Percentiles rank a stretch among this genome's conserved stretches.
Conservation (phyloP, 495 filamentous ascomycete genomes). For the Hypoxylon lenormandii region DNA sequence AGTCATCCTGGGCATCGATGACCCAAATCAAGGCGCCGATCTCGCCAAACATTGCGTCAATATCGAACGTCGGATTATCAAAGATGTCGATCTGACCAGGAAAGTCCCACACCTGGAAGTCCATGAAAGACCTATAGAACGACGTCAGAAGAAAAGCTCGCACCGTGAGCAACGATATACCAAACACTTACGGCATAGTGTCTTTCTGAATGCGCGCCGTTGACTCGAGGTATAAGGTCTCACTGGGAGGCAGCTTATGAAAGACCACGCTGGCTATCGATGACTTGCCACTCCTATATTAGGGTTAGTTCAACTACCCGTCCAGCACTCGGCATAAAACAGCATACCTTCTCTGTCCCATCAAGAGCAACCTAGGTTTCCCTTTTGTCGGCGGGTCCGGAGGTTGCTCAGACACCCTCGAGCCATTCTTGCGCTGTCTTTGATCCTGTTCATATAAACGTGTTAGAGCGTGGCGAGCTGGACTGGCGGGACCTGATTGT, state of each 20-base stretch:
- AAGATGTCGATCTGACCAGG: constrained; percentile 92
- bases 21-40: constrained; percentile 97
- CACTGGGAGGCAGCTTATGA: constrained; percentile 92
- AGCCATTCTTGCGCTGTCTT: constrained; percentile 58
- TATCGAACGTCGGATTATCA: constrained; percentile 81
- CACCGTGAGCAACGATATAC: background rate
- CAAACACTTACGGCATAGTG: constrained; percentile 76
- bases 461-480: constrained; percentile 66
- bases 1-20: constrained; percentile 97
- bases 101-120: constrained; percentile 98
- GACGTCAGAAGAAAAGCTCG: constrained; percentile 2
- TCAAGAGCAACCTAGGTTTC: constrained; percentile 88
- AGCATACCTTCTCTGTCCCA: constrained; percentile 91
- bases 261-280: constrained; percentile 98
- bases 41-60: constrained; percentile 90
- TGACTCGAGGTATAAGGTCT: constrained; percentile 93
- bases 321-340: background rate
- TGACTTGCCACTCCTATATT: constrained; percentile 88
- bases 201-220: constrained; percentile 93
- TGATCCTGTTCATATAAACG: constrained; percentile 69
- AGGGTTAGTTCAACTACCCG: constrained; percentile 22
- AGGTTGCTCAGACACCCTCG: constrained; percentile 56
- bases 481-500: constrained; percentile 54
- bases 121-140: constrained; percentile 86
- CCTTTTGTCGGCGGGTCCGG: constrained; percentile 61